These are phyloP conservation scores for Fraxinus velutina DNA, from an alignment of 305 asterid genomes.

Conservation along the genomic window DNA sequence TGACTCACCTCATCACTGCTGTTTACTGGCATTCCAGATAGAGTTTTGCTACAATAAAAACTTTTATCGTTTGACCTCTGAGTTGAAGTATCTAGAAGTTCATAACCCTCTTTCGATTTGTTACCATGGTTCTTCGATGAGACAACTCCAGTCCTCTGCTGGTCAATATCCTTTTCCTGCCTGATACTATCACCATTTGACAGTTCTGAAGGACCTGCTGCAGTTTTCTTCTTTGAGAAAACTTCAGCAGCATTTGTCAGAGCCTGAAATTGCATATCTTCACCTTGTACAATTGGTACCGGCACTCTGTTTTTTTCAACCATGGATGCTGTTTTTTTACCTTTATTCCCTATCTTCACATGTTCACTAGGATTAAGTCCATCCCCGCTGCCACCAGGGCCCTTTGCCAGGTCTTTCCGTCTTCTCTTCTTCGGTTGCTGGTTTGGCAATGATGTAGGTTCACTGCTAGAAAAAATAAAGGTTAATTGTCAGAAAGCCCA, in stretches of 20 bases:
- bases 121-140: constrained; percentile 41
- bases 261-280: constrained; percentile 34
- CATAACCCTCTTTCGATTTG: constrained; percentile 45
- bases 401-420: constrained; percentile 60
- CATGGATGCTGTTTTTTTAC: constrained; percentile 50
- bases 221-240: constrained; percentile 44
- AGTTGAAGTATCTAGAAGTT: constrained; percentile 38
- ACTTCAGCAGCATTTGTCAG: constrained; percentile 41
- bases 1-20: constrained; percentile 42
- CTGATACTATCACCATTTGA: constrained; percentile 34
- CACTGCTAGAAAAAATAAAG: constrained; percentile 46
- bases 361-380: constrained; percentile 49
- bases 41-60: constrained; percentile 36
- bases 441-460: constrained; percentile 46
- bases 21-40: constrained; percentile 37
- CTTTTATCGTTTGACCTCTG: constrained; percentile 43
- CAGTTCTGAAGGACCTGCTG: constrained; percentile 35
- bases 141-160: constrained; percentile 43
- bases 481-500: constrained; percentile 2
- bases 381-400: constrained; percentile 43
- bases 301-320: constrained; percentile 45
- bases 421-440: constrained; percentile 81
- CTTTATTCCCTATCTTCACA: constrained; percentile 59
- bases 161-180: constrained; percentile 49
- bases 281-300: constrained; percentile 35